A percentile compares a stretch with the other conserved stretches of the same genome.
Conservation (phyloP, 495 filamentous ascomycete species). For the Aspergillus nanangensis region DNA sequence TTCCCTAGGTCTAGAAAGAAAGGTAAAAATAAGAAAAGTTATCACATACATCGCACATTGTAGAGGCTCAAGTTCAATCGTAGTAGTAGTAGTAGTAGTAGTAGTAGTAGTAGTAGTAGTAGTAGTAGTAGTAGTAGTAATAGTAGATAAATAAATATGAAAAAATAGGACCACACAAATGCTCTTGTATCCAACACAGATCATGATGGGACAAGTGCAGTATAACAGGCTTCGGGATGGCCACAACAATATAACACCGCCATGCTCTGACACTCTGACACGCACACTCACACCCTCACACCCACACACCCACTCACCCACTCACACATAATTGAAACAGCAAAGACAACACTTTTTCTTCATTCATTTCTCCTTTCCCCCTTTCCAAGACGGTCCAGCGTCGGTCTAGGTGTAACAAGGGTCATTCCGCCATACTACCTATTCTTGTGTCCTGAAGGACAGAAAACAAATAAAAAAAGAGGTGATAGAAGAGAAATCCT, state of each 20-base stretch:
- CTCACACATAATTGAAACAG: conserved; percentile 4
- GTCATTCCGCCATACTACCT: conserved; percentile 34
- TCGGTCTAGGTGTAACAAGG: conserved; percentile 30
- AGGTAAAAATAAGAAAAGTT: too few species aligned
- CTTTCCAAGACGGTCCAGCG: conserved; percentile 44
- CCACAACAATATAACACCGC: conserved; percentile 6
- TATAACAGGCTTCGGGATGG: conserved; percentile 6
- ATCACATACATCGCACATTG: too few species aligned
- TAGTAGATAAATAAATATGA: too few species aligned
- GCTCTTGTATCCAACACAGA: conserved; percentile 16
- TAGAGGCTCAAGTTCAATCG: too few species aligned
- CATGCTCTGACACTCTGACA: conserved; percentile 5
- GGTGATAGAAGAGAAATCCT: conserved; percentile 25
- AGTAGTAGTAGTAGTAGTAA: conserved; percentile 5
- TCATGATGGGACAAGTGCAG: conserved; percentile 7
- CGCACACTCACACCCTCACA: conserved; percentile 9
- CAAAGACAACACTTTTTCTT: conserved; percentile 18
- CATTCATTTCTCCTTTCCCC: conserved; percentile 17
- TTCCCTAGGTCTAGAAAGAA: too few species aligned
- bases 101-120: too few species aligned
- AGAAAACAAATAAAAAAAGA: conserved; percentile 9
- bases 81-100: too few species aligned
- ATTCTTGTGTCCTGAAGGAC: conserved; percentile 10
- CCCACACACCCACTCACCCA: conserved; percentile 10
- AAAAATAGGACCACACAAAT: too few species aligned